Percentiles rank a stretch among this genome's conserved stretches.
These are phyloP conservation scores for Pholiota conissans DNA, from an alignment of 768 basidiomycete genomes.

Conservation along the genomic window DNA sequence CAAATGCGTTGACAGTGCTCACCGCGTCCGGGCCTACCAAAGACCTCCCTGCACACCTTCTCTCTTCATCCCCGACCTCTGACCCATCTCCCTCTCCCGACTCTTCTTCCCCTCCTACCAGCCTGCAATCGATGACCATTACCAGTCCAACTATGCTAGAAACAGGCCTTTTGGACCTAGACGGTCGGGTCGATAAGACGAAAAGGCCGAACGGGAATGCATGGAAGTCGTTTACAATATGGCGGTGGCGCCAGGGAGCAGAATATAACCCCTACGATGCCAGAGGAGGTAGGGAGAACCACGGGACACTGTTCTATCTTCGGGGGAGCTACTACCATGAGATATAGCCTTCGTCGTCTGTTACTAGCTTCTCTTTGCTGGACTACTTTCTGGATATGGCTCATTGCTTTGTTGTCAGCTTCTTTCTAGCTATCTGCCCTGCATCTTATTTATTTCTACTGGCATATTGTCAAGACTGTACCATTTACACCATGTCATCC, in stretches of 20 bases:
- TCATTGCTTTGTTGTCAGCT: too few species aligned
- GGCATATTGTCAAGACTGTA: too few species aligned
- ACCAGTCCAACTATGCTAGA: slow-evolving; percentile 51
- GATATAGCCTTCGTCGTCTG: too few species aligned
- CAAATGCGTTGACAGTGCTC: slow-evolving; percentile 41
- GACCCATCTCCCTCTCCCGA: not conserved
- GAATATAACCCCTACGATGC: slow-evolving; percentile 20
- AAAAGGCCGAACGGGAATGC: slow-evolving; percentile 50
- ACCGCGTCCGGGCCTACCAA: slow-evolving; percentile 35
- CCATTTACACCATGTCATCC: too few species aligned
- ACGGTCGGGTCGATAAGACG: slow-evolving; percentile 44
- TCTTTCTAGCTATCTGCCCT: too few species aligned
- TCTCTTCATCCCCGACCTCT: slow-evolving; percentile 22
- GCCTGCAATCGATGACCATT: slow-evolving; percentile 36
- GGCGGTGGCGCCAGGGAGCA: slow-evolving; percentile 45
- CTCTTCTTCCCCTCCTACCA: slow-evolving; percentile 24
- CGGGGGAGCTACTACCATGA: slow-evolving; percentile 41
- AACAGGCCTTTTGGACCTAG: slow-evolving; percentile 47
- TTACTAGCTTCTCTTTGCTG: too few species aligned
- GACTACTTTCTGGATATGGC: not conserved
- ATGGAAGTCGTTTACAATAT: slow-evolving; percentile 58
- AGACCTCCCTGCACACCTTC: slow-evolving; percentile 36
- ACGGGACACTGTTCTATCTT: slow-evolving; percentile 53
- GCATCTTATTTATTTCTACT: too few species aligned
- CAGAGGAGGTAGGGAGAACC: slow-evolving; percentile 43